phyloP scores from a whole-genome alignment of 2,329 filamentous ascomycete species.

The Monascus ruber region DNA sequence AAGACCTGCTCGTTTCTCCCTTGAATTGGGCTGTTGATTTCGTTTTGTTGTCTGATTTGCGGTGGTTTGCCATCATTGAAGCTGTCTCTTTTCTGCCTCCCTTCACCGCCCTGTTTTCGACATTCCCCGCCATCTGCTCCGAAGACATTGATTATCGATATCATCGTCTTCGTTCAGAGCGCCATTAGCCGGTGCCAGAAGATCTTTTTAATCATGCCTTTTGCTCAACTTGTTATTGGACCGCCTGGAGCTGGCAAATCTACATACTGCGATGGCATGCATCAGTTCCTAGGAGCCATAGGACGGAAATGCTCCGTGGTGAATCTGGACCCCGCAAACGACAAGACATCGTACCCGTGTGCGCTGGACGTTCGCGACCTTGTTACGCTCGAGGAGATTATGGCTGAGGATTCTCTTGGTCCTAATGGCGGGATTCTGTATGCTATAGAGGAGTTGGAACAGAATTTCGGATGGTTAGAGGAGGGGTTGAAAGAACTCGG shows the following conservation, averaged over 20 bases:
- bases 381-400: slow-evolving; percentile 85
- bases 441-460: slow-evolving; percentile 86
- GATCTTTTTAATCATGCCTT: slow-evolving; percentile 36
- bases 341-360: slow-evolving; percentile 76
- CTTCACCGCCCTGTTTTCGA: slow-evolving; percentile 16
- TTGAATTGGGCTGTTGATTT: neutral
- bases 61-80: slow-evolving; percentile 13
- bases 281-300: slow-evolving; percentile 94
- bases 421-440: slow-evolving; percentile 90
- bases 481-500: slow-evolving; percentile 65
- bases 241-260: slow-evolving; percentile 93
- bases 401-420: slow-evolving; percentile 79
- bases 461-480: slow-evolving; percentile 88
- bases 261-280: slow-evolving; percentile 98
- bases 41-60: slow-evolving; percentile 7
- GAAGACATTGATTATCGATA: neutral
- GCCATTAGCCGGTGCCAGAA: neutral
- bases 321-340: slow-evolving; percentile 95
- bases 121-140: slow-evolving; percentile 13
- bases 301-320: slow-evolving; percentile 89
- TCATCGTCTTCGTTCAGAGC: neutral
- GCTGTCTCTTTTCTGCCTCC: slow-evolving; percentile 25
- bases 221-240: slow-evolving; percentile 77
- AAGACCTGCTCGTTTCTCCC: neutral
- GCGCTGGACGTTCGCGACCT: slow-evolving; percentile 84